Percentiles rank a stretch among this genome's conserved stretches.
These are phyloP conservation scores for Solanum gracilifrons DNA, from an alignment of 257 asterid genomes.

Conservation along the genomic window DNA sequence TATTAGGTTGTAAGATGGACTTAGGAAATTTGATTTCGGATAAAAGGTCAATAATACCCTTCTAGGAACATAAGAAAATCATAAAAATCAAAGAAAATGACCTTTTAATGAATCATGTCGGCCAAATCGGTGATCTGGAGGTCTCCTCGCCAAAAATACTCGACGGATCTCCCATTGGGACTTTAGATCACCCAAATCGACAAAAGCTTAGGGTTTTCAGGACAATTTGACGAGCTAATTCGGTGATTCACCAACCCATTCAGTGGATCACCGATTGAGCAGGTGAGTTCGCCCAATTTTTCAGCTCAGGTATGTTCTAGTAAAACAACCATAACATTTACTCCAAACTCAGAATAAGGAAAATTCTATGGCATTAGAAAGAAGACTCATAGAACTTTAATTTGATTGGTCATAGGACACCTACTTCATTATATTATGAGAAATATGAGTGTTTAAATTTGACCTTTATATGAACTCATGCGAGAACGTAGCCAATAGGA, in stretches of 20 bases:
- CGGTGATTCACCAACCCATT: too few relatives aligned
- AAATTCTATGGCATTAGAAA: fast-evolving
- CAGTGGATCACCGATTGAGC: too few relatives aligned
- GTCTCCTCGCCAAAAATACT: not conserved
- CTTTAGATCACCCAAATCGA: not conserved
- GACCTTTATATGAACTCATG: not conserved
- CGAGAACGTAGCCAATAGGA: not conserved
- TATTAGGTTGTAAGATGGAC: not conserved
- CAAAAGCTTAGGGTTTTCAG: too few relatives aligned
- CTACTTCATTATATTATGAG: not conserved
- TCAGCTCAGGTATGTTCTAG: not conserved
- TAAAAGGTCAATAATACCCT: not conserved
- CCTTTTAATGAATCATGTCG: not conserved
- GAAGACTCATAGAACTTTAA: not conserved
- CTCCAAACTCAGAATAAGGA: too few relatives aligned
- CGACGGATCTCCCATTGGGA: not conserved
- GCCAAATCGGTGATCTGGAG: not conserved
- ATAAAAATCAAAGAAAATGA: not conserved
- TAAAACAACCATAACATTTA: not conserved
- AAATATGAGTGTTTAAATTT: not conserved
- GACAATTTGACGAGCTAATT: too few relatives aligned
- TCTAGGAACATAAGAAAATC: not conserved
- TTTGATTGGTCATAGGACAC: not conserved
- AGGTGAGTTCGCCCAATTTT: too few relatives aligned
- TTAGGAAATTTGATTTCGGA: not conserved